These are phyloP conservation scores for Globisporangium mamillatum DNA, from an alignment of 352 stramenopile species.

Conservation along the genomic window DNA sequence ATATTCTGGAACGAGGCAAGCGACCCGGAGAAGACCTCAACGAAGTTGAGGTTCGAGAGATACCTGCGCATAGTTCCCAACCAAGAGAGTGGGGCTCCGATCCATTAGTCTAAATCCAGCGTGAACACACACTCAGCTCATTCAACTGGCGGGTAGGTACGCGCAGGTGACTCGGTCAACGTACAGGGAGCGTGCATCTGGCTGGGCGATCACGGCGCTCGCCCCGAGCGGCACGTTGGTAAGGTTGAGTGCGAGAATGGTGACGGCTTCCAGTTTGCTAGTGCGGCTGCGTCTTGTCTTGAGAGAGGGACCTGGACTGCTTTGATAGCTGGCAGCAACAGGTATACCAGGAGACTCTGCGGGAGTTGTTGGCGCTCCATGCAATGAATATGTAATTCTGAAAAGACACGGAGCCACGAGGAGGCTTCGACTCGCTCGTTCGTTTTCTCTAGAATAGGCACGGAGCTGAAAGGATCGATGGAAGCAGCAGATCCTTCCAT, in stretches of 20 bases:
- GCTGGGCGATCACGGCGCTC: slow-evolving; percentile 18
- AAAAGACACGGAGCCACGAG: not conserved
- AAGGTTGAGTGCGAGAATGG: slow-evolving; percentile 16
- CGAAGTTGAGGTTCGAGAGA: slow-evolving; percentile 21
- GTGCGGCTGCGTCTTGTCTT: not conserved
- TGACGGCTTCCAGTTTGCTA: not conserved
- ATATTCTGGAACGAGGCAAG: slow-evolving; percentile 21
- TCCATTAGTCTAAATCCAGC: too few relatives aligned
- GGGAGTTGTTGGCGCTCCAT: not conserved
- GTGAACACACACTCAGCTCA: too few relatives aligned
- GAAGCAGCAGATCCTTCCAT: not conserved
- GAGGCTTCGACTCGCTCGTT: not conserved
- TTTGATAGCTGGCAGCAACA: not conserved
- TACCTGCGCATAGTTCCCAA: slow-evolving; percentile 8
- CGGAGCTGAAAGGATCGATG: slow-evolving; percentile 6
- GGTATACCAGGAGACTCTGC: too few relatives aligned
- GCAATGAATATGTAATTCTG: not conserved
- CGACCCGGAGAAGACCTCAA: slow-evolving; percentile 18
- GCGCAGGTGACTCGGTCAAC: not conserved
- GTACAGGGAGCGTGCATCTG: slow-evolving; percentile 17
- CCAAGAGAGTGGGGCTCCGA: too few relatives aligned
- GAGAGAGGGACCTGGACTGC: not conserved
- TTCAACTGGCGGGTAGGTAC: too few relatives aligned
- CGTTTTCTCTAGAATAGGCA: not conserved
- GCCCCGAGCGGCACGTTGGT: slow-evolving; percentile 18